phyloP scores from a whole-genome alignment of 1,284 basidiomycete species.

The Cryptococcus wingfieldii region DNA sequence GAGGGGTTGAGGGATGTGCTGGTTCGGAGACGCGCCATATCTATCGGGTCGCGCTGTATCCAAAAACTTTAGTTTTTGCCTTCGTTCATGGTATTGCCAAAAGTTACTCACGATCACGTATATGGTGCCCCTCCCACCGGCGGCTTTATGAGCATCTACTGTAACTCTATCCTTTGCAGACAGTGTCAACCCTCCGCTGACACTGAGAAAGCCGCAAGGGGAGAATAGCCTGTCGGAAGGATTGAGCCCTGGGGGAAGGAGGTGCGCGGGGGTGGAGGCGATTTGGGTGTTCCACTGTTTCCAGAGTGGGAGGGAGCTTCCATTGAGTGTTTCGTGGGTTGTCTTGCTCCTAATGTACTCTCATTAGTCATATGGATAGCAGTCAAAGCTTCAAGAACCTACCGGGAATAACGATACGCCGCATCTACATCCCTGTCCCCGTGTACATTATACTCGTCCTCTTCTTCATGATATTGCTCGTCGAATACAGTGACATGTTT shows the following conservation, averaged over 20 bases:
- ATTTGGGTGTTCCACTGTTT: conserved; percentile 20
- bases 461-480: conserved; percentile 18
- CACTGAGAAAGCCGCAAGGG: conserved; percentile 16
- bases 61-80: background rate
- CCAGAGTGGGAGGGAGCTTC: conserved; percentile 16
- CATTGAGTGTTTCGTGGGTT: conserved; percentile 21
- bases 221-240: conserved; percentile 13
- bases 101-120: conserved; percentile 13
- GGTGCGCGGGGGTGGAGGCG: conserved; percentile 2
- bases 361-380: background rate
- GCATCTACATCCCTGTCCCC: conserved; percentile 27
- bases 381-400: background rate
- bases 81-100: background rate
- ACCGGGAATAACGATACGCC: conserved; percentile 22
- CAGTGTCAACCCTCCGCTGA: conserved; percentile 5
- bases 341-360: conserved; percentile 8
- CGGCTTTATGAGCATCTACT: conserved; percentile 11
- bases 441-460: conserved; percentile 14
- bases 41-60: conserved; percentile 11
- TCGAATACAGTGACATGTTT: conserved; percentile 24
- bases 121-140: conserved; percentile 9
- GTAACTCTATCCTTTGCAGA: conserved; percentile 11
- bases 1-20: conserved; percentile 1
- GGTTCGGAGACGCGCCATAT: conserved; percentile 1
- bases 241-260: conserved; percentile 18